phyloP scores from a whole-genome alignment of 257 asterid genomes.

The Solanum appendiculatum region DNA sequence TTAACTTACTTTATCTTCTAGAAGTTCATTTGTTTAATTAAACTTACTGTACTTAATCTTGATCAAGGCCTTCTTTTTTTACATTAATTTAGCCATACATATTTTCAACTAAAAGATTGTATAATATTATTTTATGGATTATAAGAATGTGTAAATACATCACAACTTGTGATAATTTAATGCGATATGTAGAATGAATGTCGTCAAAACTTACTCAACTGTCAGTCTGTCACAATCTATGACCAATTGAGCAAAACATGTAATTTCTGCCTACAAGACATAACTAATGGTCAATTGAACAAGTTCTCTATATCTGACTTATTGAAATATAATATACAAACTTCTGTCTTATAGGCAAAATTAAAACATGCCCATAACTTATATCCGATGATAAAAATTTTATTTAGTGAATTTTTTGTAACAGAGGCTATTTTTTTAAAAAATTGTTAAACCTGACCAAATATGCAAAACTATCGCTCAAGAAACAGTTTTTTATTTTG shows the following conservation, averaged over 20 bases:
- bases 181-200: background rate
- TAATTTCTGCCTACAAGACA: background rate
- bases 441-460: background rate
- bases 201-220: background rate
- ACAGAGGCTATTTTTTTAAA: too few species aligned
- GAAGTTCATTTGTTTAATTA: background rate
- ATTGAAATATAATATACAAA: too few species aligned
- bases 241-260: background rate
- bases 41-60: background rate
- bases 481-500: background rate
- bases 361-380: background rate
- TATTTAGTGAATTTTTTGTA: too few species aligned
- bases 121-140: background rate
- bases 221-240: background rate
- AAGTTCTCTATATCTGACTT: background rate
- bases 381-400: too few species aligned
- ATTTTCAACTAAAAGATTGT: background rate
- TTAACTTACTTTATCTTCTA: background rate
- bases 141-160: background rate
- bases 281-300: background rate
- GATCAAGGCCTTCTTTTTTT: background rate
- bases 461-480: too few species aligned
- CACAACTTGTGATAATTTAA: background rate
- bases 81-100: background rate
- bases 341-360: background rate